Conservation (phyloP, 352 stramenopile genomes). For the Globisporangium spinosum region DNA sequence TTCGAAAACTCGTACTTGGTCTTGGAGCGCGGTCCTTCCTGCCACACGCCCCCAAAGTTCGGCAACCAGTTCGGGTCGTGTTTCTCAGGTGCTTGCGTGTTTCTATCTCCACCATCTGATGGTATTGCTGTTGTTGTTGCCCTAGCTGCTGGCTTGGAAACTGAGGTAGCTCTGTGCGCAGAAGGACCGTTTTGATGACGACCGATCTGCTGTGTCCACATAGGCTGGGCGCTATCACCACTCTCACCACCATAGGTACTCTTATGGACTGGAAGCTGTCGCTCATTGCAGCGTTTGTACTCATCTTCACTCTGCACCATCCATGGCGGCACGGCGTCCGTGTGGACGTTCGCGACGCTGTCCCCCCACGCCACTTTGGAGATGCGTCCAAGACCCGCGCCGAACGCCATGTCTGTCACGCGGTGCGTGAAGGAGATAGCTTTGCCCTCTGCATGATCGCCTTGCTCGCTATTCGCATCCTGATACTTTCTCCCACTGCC, state of each 20-base stretch:
- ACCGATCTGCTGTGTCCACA: not conserved
- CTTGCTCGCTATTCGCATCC: not conserved
- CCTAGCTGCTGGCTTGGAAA: not conserved
- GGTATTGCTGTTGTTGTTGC: not conserved
- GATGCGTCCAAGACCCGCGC: slow-evolving; percentile 44
- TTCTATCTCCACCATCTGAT: slow-evolving; percentile 4
- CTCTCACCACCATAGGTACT: not conserved
- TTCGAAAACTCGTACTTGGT: slow-evolving; percentile 56
- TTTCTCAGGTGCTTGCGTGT: slow-evolving; percentile 10
- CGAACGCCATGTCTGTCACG: slow-evolving; percentile 42
- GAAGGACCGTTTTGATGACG: not conserved
- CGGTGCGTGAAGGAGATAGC: slow-evolving; percentile 28
- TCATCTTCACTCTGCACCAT: slow-evolving; percentile 69
- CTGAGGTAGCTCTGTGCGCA: not conserved
- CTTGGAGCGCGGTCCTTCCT: slow-evolving; percentile 56
- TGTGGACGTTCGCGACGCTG: slow-evolving; percentile 60
- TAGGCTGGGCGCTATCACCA: not conserved
- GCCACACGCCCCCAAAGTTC: slow-evolving; percentile 78
- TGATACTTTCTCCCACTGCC: not conserved
- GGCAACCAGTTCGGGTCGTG: slow-evolving; percentile 50
- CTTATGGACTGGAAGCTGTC: slow-evolving; percentile 9
- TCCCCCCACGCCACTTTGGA: slow-evolving; percentile 33
- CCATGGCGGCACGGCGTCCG: slow-evolving; percentile 61
- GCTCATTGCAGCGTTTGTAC: slow-evolving; percentile 56
- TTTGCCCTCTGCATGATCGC: not conserved